Base-by-base conservation (phyloP, 768 basidiomycete genomes). In the Symmetrospora coprosmae region DNA sequence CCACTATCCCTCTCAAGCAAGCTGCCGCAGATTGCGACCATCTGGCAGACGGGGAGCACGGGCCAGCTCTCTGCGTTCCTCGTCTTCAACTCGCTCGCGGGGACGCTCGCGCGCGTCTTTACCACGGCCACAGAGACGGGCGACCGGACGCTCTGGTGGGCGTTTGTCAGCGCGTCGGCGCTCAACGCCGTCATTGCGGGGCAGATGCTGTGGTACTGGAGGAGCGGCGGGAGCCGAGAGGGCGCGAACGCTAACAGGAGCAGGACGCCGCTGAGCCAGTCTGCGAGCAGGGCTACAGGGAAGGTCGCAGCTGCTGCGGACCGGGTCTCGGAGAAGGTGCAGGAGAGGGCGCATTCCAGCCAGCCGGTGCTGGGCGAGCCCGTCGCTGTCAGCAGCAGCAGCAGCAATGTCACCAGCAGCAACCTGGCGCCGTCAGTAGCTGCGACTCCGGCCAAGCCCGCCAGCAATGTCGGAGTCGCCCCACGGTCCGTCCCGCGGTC, bases 41-140 rank as follows among this genome's bases (percentile, higher is more conserved):
- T 94, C 76, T 71, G 80, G 58, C 79, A 79, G 43, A 76, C 81
- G 4, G 73, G 77, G 48, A 86, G 84, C 6, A 97, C 94, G 0
- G 94, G 94, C 11, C 89, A 96, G 69, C 84, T 99, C 39, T 91
- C 88, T 11, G 81, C 88, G 0, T 87, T 99, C 69, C 89, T 90
- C 25, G 87, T 97, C 35, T 74, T 87, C 67, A 79, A 87, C 50
- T 88, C 92, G 65, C 79, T 97, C 37, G 78, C 77, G 1, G 92
- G 94, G 23, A 94, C 90, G 72, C 75, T 88, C 35, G 94, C 92
- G 0, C 78, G 94, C 43, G 75, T 97, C 16, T 97, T 90, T 77
- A 99, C 94, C 6, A 96, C 89, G 13, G 79, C 82, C 9, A 84
- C 84, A 31, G 92, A 97, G 72, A 83, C 94, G 59, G 81, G 82